Conservation (phyloP, 345 rosid species). For the Arabidopsis suecica region DNA sequence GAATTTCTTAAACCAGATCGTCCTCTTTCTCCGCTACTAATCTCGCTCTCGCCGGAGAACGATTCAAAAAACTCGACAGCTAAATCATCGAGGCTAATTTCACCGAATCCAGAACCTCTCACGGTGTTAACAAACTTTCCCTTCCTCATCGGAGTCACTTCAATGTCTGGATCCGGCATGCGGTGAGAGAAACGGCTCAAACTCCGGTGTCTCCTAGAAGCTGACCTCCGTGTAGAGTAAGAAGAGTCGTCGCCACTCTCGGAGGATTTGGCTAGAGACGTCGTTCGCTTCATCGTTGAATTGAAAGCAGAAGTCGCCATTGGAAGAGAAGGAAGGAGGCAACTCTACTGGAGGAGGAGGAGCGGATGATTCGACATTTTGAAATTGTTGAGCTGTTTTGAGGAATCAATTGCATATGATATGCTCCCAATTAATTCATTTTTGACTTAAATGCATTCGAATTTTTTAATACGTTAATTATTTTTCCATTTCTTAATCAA, state of each 20-base stretch:
- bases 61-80: constrained; percentile 70
- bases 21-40: constrained; percentile 53
- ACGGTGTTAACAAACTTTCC: constrained; percentile 81
- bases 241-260: constrained; percentile 56
- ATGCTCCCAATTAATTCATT: background rate
- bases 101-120: constrained; percentile 85
- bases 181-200: constrained; percentile 84
- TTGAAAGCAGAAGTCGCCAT: background rate
- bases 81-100: constrained; percentile 87
- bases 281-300: background rate
- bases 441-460: background rate
- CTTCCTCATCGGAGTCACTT: constrained; percentile 53
- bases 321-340: background rate
- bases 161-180: constrained; percentile 49
- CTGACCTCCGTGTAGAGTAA: constrained; percentile 50
- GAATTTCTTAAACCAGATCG: constrained; percentile 50
- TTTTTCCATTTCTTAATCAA: no score
- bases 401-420: background rate
- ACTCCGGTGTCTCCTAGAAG: constrained; percentile 75
- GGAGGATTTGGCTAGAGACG: constrained; percentile 52
- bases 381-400: constrained; percentile 18
- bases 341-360: constrained; percentile 5
- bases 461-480: background rate
- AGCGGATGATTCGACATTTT: constrained; percentile 19
- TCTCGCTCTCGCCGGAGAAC: constrained; percentile 43